Conservation (phyloP, 1,284 basidiomycete genomes). For the Ganoderma lingzhi region DNA sequence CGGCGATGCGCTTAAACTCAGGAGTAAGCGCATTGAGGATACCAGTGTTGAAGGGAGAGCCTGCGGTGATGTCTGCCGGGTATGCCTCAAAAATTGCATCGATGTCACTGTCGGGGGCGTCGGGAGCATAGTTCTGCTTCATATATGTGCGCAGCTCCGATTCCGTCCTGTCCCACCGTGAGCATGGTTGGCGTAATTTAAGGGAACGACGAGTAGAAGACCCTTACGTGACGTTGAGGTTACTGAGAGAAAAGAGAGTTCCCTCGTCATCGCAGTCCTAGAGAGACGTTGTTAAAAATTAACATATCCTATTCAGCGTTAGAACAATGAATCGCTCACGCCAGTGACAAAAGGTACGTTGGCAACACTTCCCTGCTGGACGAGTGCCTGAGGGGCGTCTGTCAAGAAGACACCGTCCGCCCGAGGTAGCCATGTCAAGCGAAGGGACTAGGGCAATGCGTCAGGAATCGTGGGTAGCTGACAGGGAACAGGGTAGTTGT, state of each 20-base stretch:
- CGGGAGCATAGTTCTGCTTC: conserved; percentile 44
- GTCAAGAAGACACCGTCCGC: conserved; percentile 47
- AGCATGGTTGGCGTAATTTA: not conserved
- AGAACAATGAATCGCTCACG: not conserved
- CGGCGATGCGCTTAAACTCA: conserved; percentile 59
- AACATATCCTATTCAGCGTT: not conserved
- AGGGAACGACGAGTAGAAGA: too few relatives aligned
- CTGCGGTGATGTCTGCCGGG: conserved; percentile 51
- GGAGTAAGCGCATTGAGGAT: conserved; percentile 52
- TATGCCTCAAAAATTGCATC: conserved; percentile 48
- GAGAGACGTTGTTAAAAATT: not conserved
- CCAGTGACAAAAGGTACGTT: conserved; percentile 44
- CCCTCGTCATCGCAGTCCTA: conserved; percentile 45
- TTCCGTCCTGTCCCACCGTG: conserved; percentile 19
- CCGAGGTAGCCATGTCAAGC: conserved; percentile 44
- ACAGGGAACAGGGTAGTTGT: not conserved
- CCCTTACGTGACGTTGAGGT: conserved; percentile 29
- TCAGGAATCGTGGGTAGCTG: not conserved
- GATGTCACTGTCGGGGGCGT: conserved; percentile 40
- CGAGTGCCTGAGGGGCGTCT: conserved; percentile 38
- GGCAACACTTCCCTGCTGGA: conserved; percentile 39
- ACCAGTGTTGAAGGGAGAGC: conserved; percentile 62
- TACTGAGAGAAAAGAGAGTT: conserved; percentile 40
- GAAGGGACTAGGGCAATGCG: not conserved
- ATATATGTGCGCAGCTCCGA: conserved; percentile 22